These are phyloP conservation scores for Mycena alexandri DNA, from an alignment of 768 basidiomycete species.

Conservation along the genomic window DNA sequence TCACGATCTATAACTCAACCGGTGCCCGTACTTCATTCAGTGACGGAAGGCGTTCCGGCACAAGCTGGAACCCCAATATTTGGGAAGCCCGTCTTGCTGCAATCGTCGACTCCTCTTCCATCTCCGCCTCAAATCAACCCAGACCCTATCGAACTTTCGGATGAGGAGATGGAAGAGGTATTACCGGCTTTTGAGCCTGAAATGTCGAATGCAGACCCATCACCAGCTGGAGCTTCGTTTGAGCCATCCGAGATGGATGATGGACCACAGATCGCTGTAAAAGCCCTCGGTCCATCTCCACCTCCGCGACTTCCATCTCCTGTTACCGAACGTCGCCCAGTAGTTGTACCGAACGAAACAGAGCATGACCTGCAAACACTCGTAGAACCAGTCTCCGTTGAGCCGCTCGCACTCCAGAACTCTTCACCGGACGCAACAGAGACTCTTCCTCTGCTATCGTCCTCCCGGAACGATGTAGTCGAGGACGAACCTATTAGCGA, in stretches of 20 bases:
- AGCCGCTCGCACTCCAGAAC: background rate
- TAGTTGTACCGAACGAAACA: background rate
- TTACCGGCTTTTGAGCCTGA: constrained; percentile 1
- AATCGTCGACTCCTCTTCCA: constrained; percentile 2
- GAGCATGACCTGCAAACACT: too few species aligned
- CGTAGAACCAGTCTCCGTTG: background rate
- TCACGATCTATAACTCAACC: background rate
- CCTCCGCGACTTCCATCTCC: background rate
- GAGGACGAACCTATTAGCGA: constrained; percentile 25
- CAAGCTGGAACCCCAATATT: background rate
- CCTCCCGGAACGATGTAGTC: background rate
- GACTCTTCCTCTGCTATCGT: too few species aligned
- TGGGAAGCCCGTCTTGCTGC: constrained; percentile 18
- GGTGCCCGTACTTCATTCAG: background rate
- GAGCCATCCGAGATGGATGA: background rate
- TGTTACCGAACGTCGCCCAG: background rate
- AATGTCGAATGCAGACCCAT: background rate
- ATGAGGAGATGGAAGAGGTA: constrained; percentile 60
- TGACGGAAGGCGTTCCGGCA: background rate
- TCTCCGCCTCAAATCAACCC: background rate
- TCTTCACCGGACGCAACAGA: background rate
- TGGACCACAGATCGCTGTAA: background rate
- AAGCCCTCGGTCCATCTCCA: background rate
- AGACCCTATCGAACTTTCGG: constrained; percentile 26
- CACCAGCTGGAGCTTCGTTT: background rate